Evolutionary conservation across 495 filamentous ascomycete genomes (phyloP), one percentile per base, ranked within the genome.

Genomic region (Cercophora scortea): DNA sequence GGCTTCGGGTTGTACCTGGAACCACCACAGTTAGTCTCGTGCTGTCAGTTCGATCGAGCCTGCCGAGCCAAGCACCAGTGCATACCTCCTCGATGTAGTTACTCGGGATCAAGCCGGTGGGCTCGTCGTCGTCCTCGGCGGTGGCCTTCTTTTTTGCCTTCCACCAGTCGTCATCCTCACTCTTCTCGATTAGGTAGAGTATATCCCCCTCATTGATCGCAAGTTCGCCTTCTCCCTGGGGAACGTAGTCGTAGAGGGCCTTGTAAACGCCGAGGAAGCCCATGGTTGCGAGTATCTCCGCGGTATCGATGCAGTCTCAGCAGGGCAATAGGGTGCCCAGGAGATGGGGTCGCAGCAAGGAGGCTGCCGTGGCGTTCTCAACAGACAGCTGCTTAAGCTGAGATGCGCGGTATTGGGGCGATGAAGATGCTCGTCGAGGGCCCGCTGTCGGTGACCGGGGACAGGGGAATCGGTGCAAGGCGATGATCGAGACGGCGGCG

Each of bases 141-240:
- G 91, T 96, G 80, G 96, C 96, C 78, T 96, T 96, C 16, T 88
- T 91, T 66, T 87, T 96, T 92, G 92, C 91, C 67, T 87, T 96
- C 92, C 92, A 97, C 92, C 92, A 96, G 63, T 88, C 88, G 73
- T 96, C 92, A 6, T 95, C 90, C 32, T 71, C 66, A 64, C 82
- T 89, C 75, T 95, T 95, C 59, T 97, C 89, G 45, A 97, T 75
- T 34, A 99, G 77, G 67, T 92, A 97, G 40, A 99, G 80, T 45
- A 96, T 59, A 66, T 99, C 94, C 51, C 91, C 93, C 62, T 96
- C 92, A 51, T 75, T 72, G 55, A 99, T 86, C 56, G 84, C 76
- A 52, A 99, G 77, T 80, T 99, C 94, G 47, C 87, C 84, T 54
- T 90, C 87, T 57, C 80, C 84, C 70, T 96, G 90, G 52, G 93